Evolutionary conservation across 305 asterid genomes (phyloP), one percentile per base, ranked within the genome.

Genomic region (Fraxinus nigra): DNA sequence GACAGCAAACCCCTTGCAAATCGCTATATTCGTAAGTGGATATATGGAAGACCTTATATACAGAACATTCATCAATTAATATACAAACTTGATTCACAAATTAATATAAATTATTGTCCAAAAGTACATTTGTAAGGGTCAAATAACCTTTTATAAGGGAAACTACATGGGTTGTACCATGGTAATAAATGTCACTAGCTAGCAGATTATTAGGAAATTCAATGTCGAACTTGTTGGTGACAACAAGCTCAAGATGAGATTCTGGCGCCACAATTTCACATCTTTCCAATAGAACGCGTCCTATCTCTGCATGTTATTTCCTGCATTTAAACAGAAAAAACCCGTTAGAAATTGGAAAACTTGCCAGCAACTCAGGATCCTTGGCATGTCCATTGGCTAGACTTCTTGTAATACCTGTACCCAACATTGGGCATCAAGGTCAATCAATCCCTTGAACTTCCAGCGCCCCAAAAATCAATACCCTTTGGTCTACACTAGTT

Each of bases 401-500:
- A 88, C 79, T 80, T 89, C 89, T 86, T 89, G 85, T 91, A 94
- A 3, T 92, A 91, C 3, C 92, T 94, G 40, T 88, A 89, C 3
- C 94, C 97, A 34, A 91, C 85, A 88, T 87, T 92, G 73, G 95
- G 93, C 95, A 93, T 90, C 91, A 91, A 80, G 0, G 83, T 83
- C 3, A 90, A 89, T 11, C 16, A 43, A 14, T 34, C 97, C 93
- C 87, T 92, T 87, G 81, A 92, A 93, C 93, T 92, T 93, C 84
- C 94, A 33, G 35, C 35, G 56, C 90, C 97, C 33, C 93, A 81
- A 38, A 93, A 92, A 89, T 10, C 16, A 43, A 14, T 30, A 87
- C 97, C 93, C 87, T 93, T 92, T 0, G 95, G 94, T 51, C 98
- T 85, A 1, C 92, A 90, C 92, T 92, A 90, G 85, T 75, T 93